Percentiles rank a stretch among this genome's conserved stretches.
Conservation (phyloP, 2,329 filamentous ascomycete species). For the Westerdykella sp. region DNA sequence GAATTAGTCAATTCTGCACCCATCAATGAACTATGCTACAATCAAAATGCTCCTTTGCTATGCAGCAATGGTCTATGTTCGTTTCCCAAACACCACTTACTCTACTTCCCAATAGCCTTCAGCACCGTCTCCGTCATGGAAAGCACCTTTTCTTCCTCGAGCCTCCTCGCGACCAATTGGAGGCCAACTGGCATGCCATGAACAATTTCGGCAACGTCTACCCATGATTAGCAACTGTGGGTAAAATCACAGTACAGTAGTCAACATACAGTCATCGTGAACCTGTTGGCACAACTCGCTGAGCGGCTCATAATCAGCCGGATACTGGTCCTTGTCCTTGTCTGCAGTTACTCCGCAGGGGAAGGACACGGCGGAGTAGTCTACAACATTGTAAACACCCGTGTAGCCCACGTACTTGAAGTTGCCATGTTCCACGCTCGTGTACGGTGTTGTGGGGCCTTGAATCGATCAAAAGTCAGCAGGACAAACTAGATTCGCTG, state of each 20-base stretch:
- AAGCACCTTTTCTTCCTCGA: slow-evolving; percentile 41
- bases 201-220: slow-evolving; percentile 35
- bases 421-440: slow-evolving; percentile 38
- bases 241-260: not conserved
- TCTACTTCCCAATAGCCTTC: slow-evolving; percentile 14
- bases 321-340: slow-evolving; percentile 31
- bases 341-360: slow-evolving; percentile 39
- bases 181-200: slow-evolving; percentile 42
- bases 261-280: slow-evolving; percentile 37
- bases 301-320: slow-evolving; percentile 20
- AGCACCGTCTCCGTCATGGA: slow-evolving; percentile 35
- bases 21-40: too few relatives aligned
- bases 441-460: slow-evolving; percentile 43
- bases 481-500: not conserved
- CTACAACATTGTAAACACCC: slow-evolving; percentile 45
- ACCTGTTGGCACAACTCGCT: slow-evolving; percentile 38
- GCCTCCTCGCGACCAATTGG: slow-evolving; percentile 37
- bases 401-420: slow-evolving; percentile 45
- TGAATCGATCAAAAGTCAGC: not conserved
- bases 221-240: slow-evolving; percentile 1
- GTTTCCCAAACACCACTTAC: too few relatives aligned
- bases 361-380: slow-evolving; percentile 44
- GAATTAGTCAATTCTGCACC: too few relatives aligned
- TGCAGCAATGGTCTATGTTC: too few relatives aligned
- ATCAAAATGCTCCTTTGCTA: too few relatives aligned